Base-by-base conservation (phyloP, 108 stramenopile genomes). In the Pseudonitzschia delicatissima region DNA sequence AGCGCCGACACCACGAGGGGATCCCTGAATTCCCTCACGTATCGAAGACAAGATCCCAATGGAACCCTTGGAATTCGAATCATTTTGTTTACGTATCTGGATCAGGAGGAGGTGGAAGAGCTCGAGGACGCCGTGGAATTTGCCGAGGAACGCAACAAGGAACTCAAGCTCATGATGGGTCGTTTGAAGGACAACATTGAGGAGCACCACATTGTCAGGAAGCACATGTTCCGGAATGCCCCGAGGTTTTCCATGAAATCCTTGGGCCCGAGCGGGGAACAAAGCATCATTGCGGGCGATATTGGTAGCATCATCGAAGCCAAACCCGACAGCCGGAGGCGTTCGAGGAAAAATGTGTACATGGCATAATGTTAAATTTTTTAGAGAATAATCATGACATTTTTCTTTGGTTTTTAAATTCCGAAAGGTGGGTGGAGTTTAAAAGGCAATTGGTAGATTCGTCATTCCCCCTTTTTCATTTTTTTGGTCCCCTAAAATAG, bases 151-250 rank as follows among this genome's bases (percentile, higher is more conserved):
- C 67, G 67, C 15, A 45, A 67, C 25, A 40, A 23, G 20, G 31
- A 37, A 1, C 63, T 76, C 1, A 39, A 64, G 13, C 53, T 58
- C 11, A 47, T 32, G 9, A 36, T 63, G 68, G 74, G 69, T 37
- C 34, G 55, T 7, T 55, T 76, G 18, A 62, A 76, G 26, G 74
- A 76, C 29, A 68, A 76, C n/a, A 26, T 74, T 26, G 73, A 74
- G 31, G 65, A 74, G 32, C 66, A 62, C 20, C 66, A 59, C 17
- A 25, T 61, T 15, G 32, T 66, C 20, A 32, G 57, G 20, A 60
- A 62, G 27, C 60, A 44, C 3, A 60, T 21, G 4, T 23, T 37
- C 32, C 15, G n/a, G n/a, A n/a, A n/a, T n/a, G n/a, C n/a, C n/a
- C n/a, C n/a, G n/a, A n/a, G n/a, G n/a, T n/a, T n/a, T n/a, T n/a